Conservation (phyloP, 371 early-diverging fungal species). For the Smittium culicis region DNA sequence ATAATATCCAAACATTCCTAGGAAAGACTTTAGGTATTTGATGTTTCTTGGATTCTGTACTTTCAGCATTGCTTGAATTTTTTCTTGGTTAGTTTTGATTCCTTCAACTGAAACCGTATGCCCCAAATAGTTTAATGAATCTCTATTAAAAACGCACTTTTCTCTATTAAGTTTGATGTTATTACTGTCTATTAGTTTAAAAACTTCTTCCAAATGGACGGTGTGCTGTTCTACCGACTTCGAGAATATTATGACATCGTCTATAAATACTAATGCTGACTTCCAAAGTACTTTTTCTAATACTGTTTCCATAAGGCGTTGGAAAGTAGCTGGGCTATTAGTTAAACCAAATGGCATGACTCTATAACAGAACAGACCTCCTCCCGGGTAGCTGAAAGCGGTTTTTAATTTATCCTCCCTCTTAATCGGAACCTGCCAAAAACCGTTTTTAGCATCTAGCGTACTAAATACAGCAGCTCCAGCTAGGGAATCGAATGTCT, state of each 20-base stretch:
- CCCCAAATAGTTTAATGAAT: conserved; percentile 33
- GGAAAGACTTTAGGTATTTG: conserved; percentile 8
- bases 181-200: not conserved
- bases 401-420: not conserved
- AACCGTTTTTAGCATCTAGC: not conserved
- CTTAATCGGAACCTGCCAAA: not conserved
- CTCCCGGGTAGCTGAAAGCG: conserved; percentile 1
- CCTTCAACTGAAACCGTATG: conserved; percentile 15
- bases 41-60: conserved; percentile 1
- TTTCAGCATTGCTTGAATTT: not conserved
- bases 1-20: conserved; percentile 10
- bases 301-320: conserved; percentile 5
- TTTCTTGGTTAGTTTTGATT: conserved; percentile 4
- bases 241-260: conserved; percentile 6
- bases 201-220: conserved; percentile 7
- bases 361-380: not conserved
- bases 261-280: not conserved
- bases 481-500: conserved; percentile 18
- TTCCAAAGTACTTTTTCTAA: not conserved
- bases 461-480: conserved; percentile 2
- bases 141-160: conserved; percentile 38
- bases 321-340: conserved; percentile 4
- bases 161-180: conserved; percentile 19
- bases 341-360: conserved; percentile 7
- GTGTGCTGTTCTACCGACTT: conserved; percentile 10